A percentile compares a stretch with the other conserved stretches of the same genome.
Conservation (phyloP, 2,329 filamentous ascomycete genomes). For the Aspergillus sp. region DNA sequence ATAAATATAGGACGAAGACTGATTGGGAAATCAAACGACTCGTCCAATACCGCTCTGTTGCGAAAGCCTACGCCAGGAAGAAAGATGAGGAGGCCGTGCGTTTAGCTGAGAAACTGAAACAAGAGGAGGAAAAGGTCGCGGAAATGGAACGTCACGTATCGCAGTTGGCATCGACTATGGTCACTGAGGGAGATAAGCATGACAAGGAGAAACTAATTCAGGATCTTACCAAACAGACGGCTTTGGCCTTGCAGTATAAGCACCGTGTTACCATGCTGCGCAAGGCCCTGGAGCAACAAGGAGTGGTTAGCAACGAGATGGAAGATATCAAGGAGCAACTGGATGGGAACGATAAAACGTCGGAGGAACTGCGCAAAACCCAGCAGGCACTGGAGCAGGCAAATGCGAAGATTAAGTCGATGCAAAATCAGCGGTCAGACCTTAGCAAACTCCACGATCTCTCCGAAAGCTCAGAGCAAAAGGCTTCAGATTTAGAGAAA, state of each 20-base stretch:
- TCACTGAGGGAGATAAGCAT: constrained; percentile 21
- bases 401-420: constrained; percentile 28
- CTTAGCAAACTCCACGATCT: constrained; percentile 29
- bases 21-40: constrained; percentile 56
- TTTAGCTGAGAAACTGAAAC: constrained; percentile 45
- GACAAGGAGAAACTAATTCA: constrained; percentile 36
- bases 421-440: constrained; percentile 26
- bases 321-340: constrained; percentile 14
- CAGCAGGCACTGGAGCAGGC: constrained; percentile 31
- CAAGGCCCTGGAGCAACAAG: constrained; percentile 32
- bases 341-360: constrained; percentile 3
- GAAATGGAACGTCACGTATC: constrained; percentile 40
- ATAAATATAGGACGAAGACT: constrained; percentile 52
- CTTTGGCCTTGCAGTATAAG: constrained; percentile 40
- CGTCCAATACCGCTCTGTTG: constrained; percentile 52
- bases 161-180: constrained; percentile 36
- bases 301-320: constrained; percentile 27
- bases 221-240: constrained; percentile 38
- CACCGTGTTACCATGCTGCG: constrained; percentile 34
- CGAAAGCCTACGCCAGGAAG: constrained; percentile 54
- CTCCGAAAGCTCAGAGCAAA: constrained; percentile 34
- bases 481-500: constrained; percentile 33
- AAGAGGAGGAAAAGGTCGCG: constrained; percentile 42
- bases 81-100: constrained; percentile 52
- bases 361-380: constrained; percentile 24